Base-by-base conservation (phyloP, 352 stramenopile genomes). In the Globisporangium polare region DNA sequence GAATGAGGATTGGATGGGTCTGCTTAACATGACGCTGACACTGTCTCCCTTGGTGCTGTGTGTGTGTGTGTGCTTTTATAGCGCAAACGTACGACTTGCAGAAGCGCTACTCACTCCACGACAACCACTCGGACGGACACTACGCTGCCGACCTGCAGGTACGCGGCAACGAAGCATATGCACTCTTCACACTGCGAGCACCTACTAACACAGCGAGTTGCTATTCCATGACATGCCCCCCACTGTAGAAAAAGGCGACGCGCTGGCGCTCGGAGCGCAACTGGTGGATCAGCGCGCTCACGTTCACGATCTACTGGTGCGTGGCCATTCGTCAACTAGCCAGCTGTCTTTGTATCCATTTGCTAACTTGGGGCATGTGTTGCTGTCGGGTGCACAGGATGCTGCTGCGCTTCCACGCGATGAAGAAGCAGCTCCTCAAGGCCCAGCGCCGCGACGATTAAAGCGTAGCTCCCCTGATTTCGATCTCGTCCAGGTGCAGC, bases 241-340 rank as follows among this genome's bases (percentile, higher is more conserved):
- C 3, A 47, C 51, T 50, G 27, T 53, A 80, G 77, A 88, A 93
- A 73, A 90, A 91, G 53, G 83, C 83, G 22, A 77, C 78, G 42
- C 79, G 83, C 47, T 92, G 83, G 83, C 77, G 83, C 29, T 83
- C 74, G 9, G 83, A 93, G 68, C 68, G 83, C 51, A 93, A 93
- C 68, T 93, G 81, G 81, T 93, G 83, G 83, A 93, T 93, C 69
- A 91, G 81, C 55, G 82, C 83, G 24, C 79, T 93, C 29, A 89
- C 81, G 33, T 93, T 93, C 61, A 88, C 79, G 27, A 93, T 93
- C 60, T 93, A 93, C 69, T 93, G 83, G 83, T 90, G 27, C 27
- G 74, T 71, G 10, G 13, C 50, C 8, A 24, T 46, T 46, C 42
- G 26, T 45, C n/a, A 10, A 8, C 3, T 8, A n/a, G 3, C 9